Conservation (phyloP, 768 basidiomycete species). For the Lepiota subincarnata region DNA sequence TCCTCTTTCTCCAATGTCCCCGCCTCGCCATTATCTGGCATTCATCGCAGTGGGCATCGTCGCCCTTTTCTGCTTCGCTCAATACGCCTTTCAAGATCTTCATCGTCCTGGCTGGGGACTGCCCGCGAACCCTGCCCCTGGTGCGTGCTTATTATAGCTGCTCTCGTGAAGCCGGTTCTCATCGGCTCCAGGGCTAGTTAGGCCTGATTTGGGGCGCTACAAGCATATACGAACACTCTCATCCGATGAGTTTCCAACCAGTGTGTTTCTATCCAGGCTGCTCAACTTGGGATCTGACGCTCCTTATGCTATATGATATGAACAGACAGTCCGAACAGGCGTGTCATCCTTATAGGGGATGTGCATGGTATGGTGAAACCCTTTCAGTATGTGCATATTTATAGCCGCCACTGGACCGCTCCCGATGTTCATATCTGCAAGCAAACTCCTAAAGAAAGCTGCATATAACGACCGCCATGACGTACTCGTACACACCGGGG, state of each 20-base stretch:
- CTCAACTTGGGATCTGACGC: neutral
- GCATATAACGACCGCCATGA: constrained; percentile 60
- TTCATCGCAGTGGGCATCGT: neutral
- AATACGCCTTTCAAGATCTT: neutral
- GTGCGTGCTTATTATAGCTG: neutral
- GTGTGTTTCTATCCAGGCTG: constrained; percentile 27
- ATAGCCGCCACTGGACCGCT: neutral
- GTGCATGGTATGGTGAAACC: constrained; percentile 78
- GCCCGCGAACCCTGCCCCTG: neutral
- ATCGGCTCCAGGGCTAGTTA: constrained; percentile 37
- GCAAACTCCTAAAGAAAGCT: constrained; percentile 53
- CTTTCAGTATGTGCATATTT: constrained; percentile 48
- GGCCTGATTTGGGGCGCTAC: constrained; percentile 55
- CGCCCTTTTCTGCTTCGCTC: neutral
- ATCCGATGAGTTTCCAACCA: constrained; percentile 47
- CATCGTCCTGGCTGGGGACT: neutral
- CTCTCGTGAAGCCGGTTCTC: neutral
- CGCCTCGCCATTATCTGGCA: constrained; percentile 11
- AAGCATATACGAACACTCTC: constrained; percentile 37
- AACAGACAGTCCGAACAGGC: constrained; percentile 45
- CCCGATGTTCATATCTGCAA: constrained; percentile 21
- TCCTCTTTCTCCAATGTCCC: constrained; percentile 15
- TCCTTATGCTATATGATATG: neutral
- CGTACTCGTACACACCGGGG: constrained; percentile 78
- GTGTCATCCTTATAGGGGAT: constrained; percentile 81